Conservation (phyloP, 257 asterid genomes). For the Solanum ahanhuiri region DNA sequence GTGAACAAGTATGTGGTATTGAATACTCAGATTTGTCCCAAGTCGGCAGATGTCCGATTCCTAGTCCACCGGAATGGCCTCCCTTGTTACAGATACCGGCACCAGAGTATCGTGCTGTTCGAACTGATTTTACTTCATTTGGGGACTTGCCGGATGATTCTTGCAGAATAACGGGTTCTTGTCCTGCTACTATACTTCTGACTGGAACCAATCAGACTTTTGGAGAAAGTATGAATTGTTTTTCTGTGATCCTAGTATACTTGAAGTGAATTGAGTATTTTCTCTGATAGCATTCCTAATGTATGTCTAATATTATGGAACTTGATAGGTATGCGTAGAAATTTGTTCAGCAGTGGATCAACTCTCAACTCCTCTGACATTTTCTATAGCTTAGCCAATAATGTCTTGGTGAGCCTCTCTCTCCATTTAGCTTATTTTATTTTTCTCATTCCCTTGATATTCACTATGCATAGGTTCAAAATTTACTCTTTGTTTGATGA, state of each 20-base stretch:
- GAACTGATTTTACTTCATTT: constrained; percentile 31
- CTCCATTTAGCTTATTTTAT: background rate
- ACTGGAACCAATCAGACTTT: constrained; percentile 75
- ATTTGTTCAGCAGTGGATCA: constrained; percentile 38
- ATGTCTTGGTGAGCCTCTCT: constrained; percentile 53
- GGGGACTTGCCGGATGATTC: constrained; percentile 63
- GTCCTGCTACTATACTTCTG: constrained; percentile 70
- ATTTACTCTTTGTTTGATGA: background rate
- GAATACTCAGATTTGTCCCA: constrained; percentile 73
- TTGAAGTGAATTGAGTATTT: background rate
- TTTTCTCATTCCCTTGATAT: background rate
- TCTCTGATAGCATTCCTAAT: background rate
- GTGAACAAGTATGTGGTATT: constrained; percentile 73
- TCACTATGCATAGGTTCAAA: background rate
- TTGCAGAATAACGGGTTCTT: constrained; percentile 70
- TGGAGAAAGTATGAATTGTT: constrained; percentile 47
- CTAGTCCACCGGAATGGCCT: constrained; percentile 83
- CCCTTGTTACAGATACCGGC: constrained; percentile 69
- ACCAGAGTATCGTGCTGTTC: constrained; percentile 61
- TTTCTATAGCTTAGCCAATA: constrained; percentile 45
- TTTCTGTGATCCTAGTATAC: background rate
- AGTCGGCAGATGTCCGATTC: constrained; percentile 51
- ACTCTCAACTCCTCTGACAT: constrained; percentile 43
- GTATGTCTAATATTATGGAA: background rate
- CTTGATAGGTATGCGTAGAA: constrained; percentile 56